Percentiles rank a stretch among this genome's conserved stretches.
These are phyloP conservation scores for Nannizziopsis barbatae DNA, from an alignment of 2,329 filamentous ascomycete species.

Conservation along the genomic window DNA sequence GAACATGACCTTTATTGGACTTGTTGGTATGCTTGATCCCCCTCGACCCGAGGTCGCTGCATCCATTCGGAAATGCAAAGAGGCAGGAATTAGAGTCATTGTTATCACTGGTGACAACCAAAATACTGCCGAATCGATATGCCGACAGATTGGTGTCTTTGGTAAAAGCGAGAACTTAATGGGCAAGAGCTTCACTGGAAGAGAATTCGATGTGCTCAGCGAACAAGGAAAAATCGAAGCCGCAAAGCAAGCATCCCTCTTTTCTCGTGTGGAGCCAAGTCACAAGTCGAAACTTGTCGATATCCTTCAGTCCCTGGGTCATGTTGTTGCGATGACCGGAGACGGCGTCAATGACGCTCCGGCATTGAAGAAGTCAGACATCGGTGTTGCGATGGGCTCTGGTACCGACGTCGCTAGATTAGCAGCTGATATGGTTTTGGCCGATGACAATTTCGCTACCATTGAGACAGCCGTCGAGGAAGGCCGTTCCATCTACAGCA, in stretches of 20 bases:
- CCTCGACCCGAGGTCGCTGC: slow-evolving; percentile 80
- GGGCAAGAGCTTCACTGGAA: slow-evolving; percentile 90
- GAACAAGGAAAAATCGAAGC: slow-evolving; percentile 70
- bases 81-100: slow-evolving; percentile 89
- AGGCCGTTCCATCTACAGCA: slow-evolving; percentile 97
- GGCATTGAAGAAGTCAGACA: slow-evolving; percentile 95
- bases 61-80: slow-evolving; percentile 79
- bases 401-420: slow-evolving; percentile 95
- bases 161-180: slow-evolving; percentile 65
- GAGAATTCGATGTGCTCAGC: slow-evolving; percentile 81
- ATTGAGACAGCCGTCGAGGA: slow-evolving; percentile 95
- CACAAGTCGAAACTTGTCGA: slow-evolving; percentile 99
- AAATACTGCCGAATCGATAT: slow-evolving; percentile 95
- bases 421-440: slow-evolving; percentile 95
- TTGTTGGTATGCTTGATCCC: slow-evolving; percentile 94
- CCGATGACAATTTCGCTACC: slow-evolving; percentile 97
- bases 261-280: slow-evolving; percentile 87
- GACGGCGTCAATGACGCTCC: slow-evolving; percentile 98
- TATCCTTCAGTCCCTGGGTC: slow-evolving; percentile 78
- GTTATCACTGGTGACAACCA: slow-evolving; percentile 98
- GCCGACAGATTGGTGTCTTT: slow-evolving; percentile 93
- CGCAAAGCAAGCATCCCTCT: slow-evolving; percentile 74
- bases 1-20: slow-evolving; percentile 83
- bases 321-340: slow-evolving; percentile 98
- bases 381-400: slow-evolving; percentile 96